These are phyloP conservation scores for Panicum virgatum DNA, from an alignment of 202 grass and related monocot species.

Conservation along the genomic window DNA sequence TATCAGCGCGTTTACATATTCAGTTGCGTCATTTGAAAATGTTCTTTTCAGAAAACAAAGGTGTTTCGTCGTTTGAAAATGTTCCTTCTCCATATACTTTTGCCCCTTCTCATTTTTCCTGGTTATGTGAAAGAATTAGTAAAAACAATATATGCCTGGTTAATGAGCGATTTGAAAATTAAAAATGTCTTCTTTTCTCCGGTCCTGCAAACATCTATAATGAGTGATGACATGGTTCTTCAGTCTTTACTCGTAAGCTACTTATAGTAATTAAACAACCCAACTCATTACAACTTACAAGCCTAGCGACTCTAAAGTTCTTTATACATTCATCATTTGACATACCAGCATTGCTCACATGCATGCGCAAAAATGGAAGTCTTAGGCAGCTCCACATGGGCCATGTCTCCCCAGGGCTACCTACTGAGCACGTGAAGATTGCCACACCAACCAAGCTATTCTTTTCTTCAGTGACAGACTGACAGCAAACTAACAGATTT, in stretches of 20 bases:
- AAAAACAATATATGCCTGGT: neutral
- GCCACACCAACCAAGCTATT: slow-evolving; percentile 11
- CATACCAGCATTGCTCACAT: slow-evolving; percentile 23
- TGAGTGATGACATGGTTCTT: neutral
- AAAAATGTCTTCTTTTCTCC: neutral
- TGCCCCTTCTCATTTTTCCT: neutral
- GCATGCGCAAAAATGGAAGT: slow-evolving; percentile 13
- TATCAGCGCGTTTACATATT: neutral
- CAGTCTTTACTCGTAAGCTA: neutral
- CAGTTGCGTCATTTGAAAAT: neutral
- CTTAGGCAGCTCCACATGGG: slow-evolving; percentile 2
- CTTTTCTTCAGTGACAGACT: neutral
- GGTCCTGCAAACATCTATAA: neutral
- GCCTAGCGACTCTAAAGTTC: neutral
- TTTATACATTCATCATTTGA: neutral
- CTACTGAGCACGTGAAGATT: slow-evolving; percentile 17
- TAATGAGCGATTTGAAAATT: neutral
- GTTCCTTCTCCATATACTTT: neutral
- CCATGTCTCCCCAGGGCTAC: slow-evolving; percentile 4
- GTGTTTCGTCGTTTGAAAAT: neutral
- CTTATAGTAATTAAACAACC: neutral
- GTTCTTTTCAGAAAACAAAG: neutral
- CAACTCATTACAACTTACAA: neutral
- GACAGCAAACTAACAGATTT: slow-evolving; percentile 3
- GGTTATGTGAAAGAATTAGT: neutral